Conservation (phyloP, 2,329 filamentous ascomycete species). For the Gaeumannomyces tritici region DNA sequence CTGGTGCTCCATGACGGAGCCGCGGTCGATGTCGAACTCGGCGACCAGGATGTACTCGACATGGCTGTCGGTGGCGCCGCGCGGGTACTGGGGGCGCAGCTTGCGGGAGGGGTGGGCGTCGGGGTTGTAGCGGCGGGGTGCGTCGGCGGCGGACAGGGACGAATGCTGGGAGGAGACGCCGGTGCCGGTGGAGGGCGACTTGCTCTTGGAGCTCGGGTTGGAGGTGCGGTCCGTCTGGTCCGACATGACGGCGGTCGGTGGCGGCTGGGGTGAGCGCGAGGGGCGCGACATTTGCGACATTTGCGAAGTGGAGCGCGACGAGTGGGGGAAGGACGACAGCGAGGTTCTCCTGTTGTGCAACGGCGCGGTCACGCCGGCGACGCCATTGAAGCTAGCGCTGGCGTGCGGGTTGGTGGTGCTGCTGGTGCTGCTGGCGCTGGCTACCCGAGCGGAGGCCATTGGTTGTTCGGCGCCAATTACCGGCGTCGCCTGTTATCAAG, state of each 20-base stretch:
- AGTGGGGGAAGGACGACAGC: slow-evolving; percentile 49
- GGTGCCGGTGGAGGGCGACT: slow-evolving; percentile 46
- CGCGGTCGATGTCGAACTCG: slow-evolving; percentile 92
- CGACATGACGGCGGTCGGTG: slow-evolving; percentile 17
- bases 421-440: slow-evolving; percentile 10
- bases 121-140: slow-evolving; percentile 34
- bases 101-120: slow-evolving; percentile 42
- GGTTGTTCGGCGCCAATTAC: not conserved
- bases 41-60: slow-evolving; percentile 98
- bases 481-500: not conserved
- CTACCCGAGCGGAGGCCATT: not conserved
- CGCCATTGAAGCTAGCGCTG: slow-evolving; percentile 10
- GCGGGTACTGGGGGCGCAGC: slow-evolving; percentile 66
- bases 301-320: slow-evolving; percentile 47
- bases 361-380: slow-evolving; percentile 10
- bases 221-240: slow-evolving; percentile 45
- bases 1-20: slow-evolving; percentile 97
- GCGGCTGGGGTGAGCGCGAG: slow-evolving; percentile 44
- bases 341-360: slow-evolving; percentile 39
- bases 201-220: slow-evolving; percentile 49
- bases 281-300: slow-evolving; percentile 45
- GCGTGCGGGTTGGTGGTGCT: slow-evolving; percentile 18
- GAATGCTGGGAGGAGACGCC: slow-evolving; percentile 50
- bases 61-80: slow-evolving; percentile 74
- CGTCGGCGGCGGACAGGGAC: slow-evolving; percentile 35